Conservation (phyloP, 768 basidiomycete genomes). For the Astraeus odoratus region DNA sequence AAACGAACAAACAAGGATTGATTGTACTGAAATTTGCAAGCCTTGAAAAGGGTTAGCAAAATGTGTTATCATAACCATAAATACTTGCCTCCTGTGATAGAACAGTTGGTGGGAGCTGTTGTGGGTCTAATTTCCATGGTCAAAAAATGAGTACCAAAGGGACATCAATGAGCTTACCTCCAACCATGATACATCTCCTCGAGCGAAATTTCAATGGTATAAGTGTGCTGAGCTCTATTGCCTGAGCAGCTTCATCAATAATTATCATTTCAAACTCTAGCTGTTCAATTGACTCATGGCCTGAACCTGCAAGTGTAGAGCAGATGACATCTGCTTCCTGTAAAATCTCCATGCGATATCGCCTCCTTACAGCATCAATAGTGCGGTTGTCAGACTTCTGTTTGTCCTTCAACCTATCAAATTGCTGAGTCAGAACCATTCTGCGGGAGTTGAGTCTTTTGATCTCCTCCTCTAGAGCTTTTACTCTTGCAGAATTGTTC, state of each 20-base stretch:
- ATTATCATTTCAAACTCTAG: constrained; percentile 93
- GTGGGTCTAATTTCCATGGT: constrained; percentile 48
- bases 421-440: constrained; percentile 54
- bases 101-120: constrained; percentile 94
- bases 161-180: constrained; percentile 62
- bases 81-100: constrained; percentile 49
- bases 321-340: constrained; percentile 91
- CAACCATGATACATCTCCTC: constrained; percentile 85
- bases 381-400: constrained; percentile 74
- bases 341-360: constrained; percentile 68
- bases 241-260: constrained; percentile 97
- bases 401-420: constrained; percentile 77
- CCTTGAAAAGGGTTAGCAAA: constrained; percentile 33
- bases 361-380: constrained; percentile 75
- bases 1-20: constrained; percentile 91
- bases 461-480: constrained; percentile 67
- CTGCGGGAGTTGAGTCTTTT: constrained; percentile 57
- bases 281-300: constrained; percentile 76
- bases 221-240: constrained; percentile 89
- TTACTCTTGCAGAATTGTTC: constrained; percentile 48
- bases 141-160: neutral
- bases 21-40: constrained; percentile 68
- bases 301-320: constrained; percentile 86
- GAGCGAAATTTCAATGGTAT: constrained; percentile 91
- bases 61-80: constrained; percentile 23